Conservation (phyloP, 148 eudicot species). For the Rhododendron ovatum region DNA sequence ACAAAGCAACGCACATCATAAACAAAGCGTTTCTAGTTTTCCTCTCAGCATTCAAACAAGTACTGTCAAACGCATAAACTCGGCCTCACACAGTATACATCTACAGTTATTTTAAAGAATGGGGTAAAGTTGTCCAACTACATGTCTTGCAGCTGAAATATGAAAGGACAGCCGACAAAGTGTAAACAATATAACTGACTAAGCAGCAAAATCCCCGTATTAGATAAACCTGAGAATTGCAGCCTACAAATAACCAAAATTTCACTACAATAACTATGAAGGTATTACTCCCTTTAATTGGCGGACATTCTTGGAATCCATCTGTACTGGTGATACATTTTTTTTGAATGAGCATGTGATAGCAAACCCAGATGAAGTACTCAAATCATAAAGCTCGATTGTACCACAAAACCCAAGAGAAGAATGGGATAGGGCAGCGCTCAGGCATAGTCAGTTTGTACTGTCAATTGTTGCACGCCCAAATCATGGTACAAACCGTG, state of each 20-base stretch:
- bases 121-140: background rate
- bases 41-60: background rate
- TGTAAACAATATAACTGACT: background rate
- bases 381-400: background rate
- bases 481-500: conserved; percentile 86
- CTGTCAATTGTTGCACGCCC: conserved; percentile 84
- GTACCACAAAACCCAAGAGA: background rate
- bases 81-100: background rate
- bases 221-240: background rate
- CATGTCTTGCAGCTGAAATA: background rate
- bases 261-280: background rate
- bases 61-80: background rate
- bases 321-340: background rate
- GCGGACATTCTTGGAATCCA: background rate
- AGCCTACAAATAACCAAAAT: background rate
- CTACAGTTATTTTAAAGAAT: background rate
- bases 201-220: background rate
- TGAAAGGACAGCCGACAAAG: background rate
- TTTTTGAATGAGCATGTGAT: background rate
- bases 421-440: background rate
- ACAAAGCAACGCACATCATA: background rate
- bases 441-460: conserved; percentile 57
- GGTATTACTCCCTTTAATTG: background rate
- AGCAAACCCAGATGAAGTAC: background rate
- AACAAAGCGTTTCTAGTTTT: background rate